Conservation (phyloP, 139 green algal genomes). For the Coelastrella sp. region DNA sequence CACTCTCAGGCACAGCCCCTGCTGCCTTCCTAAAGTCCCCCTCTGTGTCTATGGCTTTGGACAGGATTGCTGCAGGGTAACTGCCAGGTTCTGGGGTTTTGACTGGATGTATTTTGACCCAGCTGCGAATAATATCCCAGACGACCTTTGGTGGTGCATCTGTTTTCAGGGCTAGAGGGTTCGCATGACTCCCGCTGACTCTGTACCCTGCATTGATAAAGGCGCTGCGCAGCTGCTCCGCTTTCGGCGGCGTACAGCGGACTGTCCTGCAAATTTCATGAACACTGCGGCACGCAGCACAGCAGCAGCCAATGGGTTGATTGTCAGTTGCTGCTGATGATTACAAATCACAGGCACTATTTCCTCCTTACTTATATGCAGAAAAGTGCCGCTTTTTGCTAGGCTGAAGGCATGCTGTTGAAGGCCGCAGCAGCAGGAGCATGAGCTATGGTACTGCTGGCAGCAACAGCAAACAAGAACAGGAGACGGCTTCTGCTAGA, state of each 20-base stretch:
- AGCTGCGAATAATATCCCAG: constrained; percentile 83
- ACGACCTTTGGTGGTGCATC: constrained; percentile 88
- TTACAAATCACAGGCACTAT: not conserved
- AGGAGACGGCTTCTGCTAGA: not conserved
- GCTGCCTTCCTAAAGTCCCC: constrained; percentile 78
- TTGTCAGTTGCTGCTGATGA: not conserved
- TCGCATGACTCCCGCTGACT: constrained; percentile 87
- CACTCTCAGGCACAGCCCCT: constrained; percentile 56
- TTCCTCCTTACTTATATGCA: too few relatives aligned
- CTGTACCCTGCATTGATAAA: constrained; percentile 90
- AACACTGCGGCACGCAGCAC: constrained; percentile 63
- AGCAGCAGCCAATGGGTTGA: not conserved
- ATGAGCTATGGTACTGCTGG: not conserved
- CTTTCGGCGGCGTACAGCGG: constrained; percentile 72
- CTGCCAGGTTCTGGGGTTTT: constrained; percentile 60
- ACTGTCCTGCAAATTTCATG: constrained; percentile 87
- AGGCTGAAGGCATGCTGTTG: not conserved
- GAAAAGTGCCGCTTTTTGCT: too few relatives aligned
- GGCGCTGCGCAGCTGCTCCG: constrained; percentile 84
- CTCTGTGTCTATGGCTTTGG: constrained; percentile 76
- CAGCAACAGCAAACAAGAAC: not conserved
- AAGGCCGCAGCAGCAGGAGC: not conserved
- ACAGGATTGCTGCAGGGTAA: constrained; percentile 74
- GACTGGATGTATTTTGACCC: constrained; percentile 82
- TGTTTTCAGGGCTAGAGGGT: constrained; percentile 94